Base-by-base conservation (phyloP, 768 basidiomycete genomes). In the Tylopilus rubrobrunneus region DNA sequence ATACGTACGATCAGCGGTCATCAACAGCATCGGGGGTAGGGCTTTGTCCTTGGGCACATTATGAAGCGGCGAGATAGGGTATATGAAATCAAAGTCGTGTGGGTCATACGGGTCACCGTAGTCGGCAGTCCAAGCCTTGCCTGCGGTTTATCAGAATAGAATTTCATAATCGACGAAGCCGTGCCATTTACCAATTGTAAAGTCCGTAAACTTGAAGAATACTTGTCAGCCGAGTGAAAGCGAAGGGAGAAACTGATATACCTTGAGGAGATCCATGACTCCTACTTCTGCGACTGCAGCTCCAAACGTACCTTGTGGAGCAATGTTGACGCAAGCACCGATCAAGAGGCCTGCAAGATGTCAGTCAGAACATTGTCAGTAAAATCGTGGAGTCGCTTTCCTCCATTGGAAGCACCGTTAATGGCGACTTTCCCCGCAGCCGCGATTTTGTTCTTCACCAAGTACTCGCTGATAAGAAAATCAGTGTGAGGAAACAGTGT, bases 241-340 rank as follows among this genome's bases (percentile, higher is more conserved):
- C 14, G 10, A 17, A 29, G 46, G 7, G 7, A 7, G 39, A 45
- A 55, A 23, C 7, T 9, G 39, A 47, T 42, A 33, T 62, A 89
- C 87, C 76, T 87, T 88, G 49, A 92, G 79, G 51, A 90, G 72
- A 68, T 92, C 90, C 57, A 84, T 74, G 2, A 92, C 89, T 1
- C 91, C 91, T 7, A 92, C 90, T 66, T 92, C 88, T 0, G 88
- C 85, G 5, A 92, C 78, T 1, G 79, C 87, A 19, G 84, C 86
- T n/a, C 89, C 89, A 56, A 89, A 84, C 5, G 82, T 75, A 5
- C 83, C 85, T 64, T 88, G 81, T 1, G 86, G 86, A 0, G 89
- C 89, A 37, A 86, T 85, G 56, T 91, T 87, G 44, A 87, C 76
- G 58, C 86, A 92, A n/a, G 89, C 89, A n/a, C 82, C 83, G n/a